Percentiles rank a stretch among this genome's conserved stretches.
phyloP scores from a whole-genome alignment of 306 rosid species.

The Hippophae rhamnoides region DNA sequence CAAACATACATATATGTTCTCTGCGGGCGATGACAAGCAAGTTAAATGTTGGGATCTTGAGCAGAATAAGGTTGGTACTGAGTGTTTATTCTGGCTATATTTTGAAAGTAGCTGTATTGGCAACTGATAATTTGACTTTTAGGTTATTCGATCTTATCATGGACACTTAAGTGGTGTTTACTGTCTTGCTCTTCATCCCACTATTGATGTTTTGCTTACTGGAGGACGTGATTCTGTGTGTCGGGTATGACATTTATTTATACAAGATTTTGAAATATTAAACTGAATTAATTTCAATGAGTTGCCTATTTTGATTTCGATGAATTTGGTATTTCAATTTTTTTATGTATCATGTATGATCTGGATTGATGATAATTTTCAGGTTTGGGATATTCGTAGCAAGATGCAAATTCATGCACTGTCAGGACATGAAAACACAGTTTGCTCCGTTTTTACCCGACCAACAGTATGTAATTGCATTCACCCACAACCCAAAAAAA shows the following conservation, averaged over 20 bases:
- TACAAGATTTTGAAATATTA: no score
- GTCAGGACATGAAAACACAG: slow-evolving; percentile 93
- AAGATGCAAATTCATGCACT: slow-evolving; percentile 85
- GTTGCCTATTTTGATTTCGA: neutral
- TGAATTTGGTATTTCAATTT: slow-evolving; percentile 3
- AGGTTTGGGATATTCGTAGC: slow-evolving; percentile 99
- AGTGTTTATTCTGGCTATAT: slow-evolving; percentile 3
- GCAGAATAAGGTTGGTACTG: slow-evolving; percentile 70
- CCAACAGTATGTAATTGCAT: slow-evolving; percentile 53
- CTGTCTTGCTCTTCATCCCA: slow-evolving; percentile 96
- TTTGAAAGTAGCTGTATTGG: slow-evolving; percentile 9
- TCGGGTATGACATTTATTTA: slow-evolving; percentile 47
- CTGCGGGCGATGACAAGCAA: slow-evolving; percentile 97
- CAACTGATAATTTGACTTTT: slow-evolving; percentile 11
- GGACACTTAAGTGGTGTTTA: slow-evolving; percentile 99
- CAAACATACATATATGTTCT: slow-evolving; percentile 93
- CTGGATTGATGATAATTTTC: slow-evolving; percentile 20
- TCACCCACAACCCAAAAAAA: neutral
- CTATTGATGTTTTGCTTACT: slow-evolving; percentile 79
- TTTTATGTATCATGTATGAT: no score
- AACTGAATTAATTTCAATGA: no score
- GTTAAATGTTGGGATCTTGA: slow-evolving; percentile 99
- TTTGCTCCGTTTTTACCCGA: slow-evolving; percentile 92
- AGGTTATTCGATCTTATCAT: slow-evolving; percentile 94
- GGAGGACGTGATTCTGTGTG: slow-evolving; percentile 99